These are phyloP conservation scores for Apiospora koreana DNA, from an alignment of 2,329 filamentous ascomycete species.

Conservation along the genomic window DNA sequence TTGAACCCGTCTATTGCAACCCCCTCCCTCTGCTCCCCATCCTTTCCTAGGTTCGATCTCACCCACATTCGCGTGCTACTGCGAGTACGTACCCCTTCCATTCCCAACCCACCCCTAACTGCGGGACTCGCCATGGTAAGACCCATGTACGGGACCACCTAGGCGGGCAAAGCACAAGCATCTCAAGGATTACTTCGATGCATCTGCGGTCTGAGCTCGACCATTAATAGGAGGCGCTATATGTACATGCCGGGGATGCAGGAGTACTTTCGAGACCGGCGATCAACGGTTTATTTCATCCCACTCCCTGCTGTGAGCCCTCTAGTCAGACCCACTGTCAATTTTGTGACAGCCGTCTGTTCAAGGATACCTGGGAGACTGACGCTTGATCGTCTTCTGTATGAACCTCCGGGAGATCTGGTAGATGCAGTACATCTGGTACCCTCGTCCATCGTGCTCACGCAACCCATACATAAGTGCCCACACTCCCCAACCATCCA, in stretches of 20 bases:
- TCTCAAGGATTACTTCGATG: slow-evolving; percentile 32
- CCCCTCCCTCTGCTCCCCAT: slow-evolving; percentile 7
- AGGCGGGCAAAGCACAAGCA: slow-evolving; percentile 24
- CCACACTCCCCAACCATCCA: slow-evolving; percentile 39
- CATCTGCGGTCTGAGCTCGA: slow-evolving; percentile 40
- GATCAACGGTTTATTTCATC: slow-evolving; percentile 40
- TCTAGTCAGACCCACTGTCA: slow-evolving; percentile 47
- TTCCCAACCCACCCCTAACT: slow-evolving; percentile 18
- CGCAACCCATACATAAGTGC: slow-evolving; percentile 46
- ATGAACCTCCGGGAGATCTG: slow-evolving; percentile 51
- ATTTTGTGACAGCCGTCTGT: slow-evolving; percentile 55
- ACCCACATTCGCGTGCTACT: slow-evolving; percentile 7
- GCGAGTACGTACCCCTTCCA: slow-evolving; percentile 21
- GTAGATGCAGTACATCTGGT: slow-evolving; percentile 41
- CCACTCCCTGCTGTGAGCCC: slow-evolving; percentile 38
- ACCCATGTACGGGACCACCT: slow-evolving; percentile 27
- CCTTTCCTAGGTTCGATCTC: slow-evolving; percentile 9
- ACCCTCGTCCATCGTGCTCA: slow-evolving; percentile 35
- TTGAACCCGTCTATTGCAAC: slow-evolving; percentile 7
- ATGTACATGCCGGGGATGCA: slow-evolving; percentile 38
- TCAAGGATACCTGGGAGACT: slow-evolving; percentile 52
- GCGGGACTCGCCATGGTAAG: slow-evolving; percentile 20
- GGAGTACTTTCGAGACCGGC: slow-evolving; percentile 36
- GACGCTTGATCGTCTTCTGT: slow-evolving; percentile 52
- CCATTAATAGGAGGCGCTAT: slow-evolving; percentile 44